Evolutionary conservation across 2,329 filamentous ascomycete genomes (phyloP), one percentile per base, ranked within the genome.

Genomic region (Cytospora piceae): DNA sequence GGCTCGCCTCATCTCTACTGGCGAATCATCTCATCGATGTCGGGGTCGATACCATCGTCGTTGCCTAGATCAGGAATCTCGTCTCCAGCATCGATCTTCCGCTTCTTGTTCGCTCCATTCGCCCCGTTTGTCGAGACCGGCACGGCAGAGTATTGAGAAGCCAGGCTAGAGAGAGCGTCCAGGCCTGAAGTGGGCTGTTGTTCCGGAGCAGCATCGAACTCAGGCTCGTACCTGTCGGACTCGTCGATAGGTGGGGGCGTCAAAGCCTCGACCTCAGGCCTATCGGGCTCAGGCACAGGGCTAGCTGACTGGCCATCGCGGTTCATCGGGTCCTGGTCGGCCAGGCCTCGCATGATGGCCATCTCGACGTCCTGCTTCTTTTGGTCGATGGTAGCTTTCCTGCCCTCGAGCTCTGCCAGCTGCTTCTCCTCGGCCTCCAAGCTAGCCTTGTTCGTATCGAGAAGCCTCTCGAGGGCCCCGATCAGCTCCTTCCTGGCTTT

Each of bases 351-450:
- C 85, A 99, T 93, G 71, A 99, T 98, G 58, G 87, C 90, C 70
- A 94, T 87, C 77, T 99, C 95, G 9, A 99, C 93, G 57, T 95
- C 90, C 61, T 89, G 88, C 77, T 96, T 96, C 78, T 92, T 94
- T 22, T 83, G 80, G 71, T 97, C 94, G 20, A 93, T 92, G 64
- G 88, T 87, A 2, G 81, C 78, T 71, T 90, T 92, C 64, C 90
- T 88, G n/a, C 81, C 82, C 4, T 82, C 79, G 24, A 98, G 78
- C 20, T 90, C 85, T 8, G 82, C 75, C n/a, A 88, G 80, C 42
- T 90, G 83, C 5, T 82, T 78, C 72, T 93, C 87, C 65, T 99
- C 94, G 20, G 83, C 83, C 1, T 84, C 82, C 4, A 97, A 80
- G 42, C 89, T 88, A 2, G 83, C 79, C 58, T 89, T 88, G 76